Evolutionary conservation across 1,284 basidiomycete species (phyloP).

Genomic region (Microbotryum violaceum): DNA sequence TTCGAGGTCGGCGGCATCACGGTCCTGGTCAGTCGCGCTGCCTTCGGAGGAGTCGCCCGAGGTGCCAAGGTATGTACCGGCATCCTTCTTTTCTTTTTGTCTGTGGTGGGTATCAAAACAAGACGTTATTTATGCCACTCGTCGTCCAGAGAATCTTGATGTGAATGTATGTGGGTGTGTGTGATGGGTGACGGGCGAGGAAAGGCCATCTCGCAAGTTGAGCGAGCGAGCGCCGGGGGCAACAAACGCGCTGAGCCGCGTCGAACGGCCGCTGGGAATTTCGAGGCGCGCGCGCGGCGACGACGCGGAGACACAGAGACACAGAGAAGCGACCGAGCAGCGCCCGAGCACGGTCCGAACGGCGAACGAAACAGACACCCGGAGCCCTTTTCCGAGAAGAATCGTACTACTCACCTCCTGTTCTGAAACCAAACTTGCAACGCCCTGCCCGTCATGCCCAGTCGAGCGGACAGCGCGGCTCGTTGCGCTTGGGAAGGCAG

Average conservation of each 20-base stretch:
- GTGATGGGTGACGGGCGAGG: not conserved
- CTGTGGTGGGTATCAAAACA: not conserved
- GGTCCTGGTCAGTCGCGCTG: slow-evolving; percentile 13
- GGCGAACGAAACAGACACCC: too few relatives aligned
- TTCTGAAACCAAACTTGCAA: slow-evolving; percentile 35
- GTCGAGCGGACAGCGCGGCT: slow-evolving; percentile 19
- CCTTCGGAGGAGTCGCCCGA: slow-evolving; percentile 15
- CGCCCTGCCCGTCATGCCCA: slow-evolving; percentile 31
- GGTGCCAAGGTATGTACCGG: slow-evolving; percentile 7
- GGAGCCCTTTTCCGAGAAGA: too few relatives aligned
- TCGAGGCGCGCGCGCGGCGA: not conserved
- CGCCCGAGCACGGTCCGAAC: too few relatives aligned
- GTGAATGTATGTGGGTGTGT: not conserved
- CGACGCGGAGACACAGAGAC: too few relatives aligned
- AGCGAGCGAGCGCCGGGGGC: not conserved
- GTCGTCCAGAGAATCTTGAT: not conserved
- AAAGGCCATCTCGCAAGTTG: not conserved
- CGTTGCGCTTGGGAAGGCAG: slow-evolving; percentile 28
- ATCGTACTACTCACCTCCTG: slow-evolving; percentile 17
- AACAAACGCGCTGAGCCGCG: not conserved
- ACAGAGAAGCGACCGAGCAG: too few relatives aligned
- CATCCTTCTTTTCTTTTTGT: slow-evolving; percentile 32
- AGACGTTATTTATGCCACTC: not conserved
- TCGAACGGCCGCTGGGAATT: not conserved
- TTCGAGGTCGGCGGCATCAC: slow-evolving; percentile 20